These are phyloP conservation scores for Xylaria longipes DNA, from an alignment of 495 filamentous ascomycete genomes.

Conservation along the genomic window DNA sequence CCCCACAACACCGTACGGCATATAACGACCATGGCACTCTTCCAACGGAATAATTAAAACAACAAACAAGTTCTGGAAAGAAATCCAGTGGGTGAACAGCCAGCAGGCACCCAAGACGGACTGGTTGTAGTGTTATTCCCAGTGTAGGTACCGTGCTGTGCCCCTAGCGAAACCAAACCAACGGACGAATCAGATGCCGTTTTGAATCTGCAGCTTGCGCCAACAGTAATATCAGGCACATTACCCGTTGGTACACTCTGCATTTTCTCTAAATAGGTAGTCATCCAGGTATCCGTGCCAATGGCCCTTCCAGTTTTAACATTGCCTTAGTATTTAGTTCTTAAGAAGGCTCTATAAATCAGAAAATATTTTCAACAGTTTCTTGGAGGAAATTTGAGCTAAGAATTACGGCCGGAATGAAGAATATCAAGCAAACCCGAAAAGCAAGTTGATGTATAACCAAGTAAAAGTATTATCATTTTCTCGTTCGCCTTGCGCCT, in stretches of 20 bases:
- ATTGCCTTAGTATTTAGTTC: background rate
- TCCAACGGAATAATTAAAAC: background rate
- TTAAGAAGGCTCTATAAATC: background rate
- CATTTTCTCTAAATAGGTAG: background rate
- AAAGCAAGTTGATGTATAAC: background rate
- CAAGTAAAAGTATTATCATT: background rate
- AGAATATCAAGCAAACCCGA: background rate
- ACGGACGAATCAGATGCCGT: constrained; percentile 8
- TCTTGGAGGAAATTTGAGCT: background rate
- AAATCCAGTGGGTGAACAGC: background rate
- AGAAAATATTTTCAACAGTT: background rate
- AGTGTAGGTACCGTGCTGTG: background rate
- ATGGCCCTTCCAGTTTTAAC: background rate
- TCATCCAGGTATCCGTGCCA: background rate
- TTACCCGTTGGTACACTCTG: background rate
- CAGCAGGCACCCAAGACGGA: background rate
- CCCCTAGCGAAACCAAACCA: background rate
- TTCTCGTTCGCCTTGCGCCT: background rate
- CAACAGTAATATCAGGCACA: background rate
- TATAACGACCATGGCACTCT: background rate
- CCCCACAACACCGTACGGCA: background rate
- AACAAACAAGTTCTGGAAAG: background rate
- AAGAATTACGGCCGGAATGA: background rate
- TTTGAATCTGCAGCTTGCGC: background rate
- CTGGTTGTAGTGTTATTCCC: background rate